phyloP scores from a whole-genome alignment of 257 asterid species.

The Rubia yunnanensis region DNA sequence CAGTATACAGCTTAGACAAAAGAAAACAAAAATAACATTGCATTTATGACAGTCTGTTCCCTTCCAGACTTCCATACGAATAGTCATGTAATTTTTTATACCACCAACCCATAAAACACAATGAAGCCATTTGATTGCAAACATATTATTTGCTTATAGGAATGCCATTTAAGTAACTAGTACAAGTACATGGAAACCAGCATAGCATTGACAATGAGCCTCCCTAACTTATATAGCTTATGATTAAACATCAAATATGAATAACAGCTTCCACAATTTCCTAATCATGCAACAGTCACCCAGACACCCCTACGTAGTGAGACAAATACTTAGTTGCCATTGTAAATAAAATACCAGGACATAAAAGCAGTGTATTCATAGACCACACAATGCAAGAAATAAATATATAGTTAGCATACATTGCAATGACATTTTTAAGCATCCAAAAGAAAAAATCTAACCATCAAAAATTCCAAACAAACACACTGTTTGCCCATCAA shows the following conservation, averaged over 20 bases:
- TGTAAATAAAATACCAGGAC: not conserved
- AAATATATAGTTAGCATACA: conserved; percentile 2
- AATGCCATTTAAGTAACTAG: not conserved
- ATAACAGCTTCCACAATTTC: not conserved
- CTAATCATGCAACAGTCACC: not conserved
- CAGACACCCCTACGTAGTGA: not conserved
- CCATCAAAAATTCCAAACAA: conserved; percentile 98
- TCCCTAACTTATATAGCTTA: not conserved
- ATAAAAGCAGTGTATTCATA: not conserved
- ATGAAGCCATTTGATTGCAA: not conserved
- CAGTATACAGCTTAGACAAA: not conserved
- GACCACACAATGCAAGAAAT: not conserved
- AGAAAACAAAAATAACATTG: not conserved
- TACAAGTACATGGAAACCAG: too few species aligned
- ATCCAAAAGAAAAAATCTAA: conserved; percentile 19
- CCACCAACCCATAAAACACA: not conserved
- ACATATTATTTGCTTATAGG: not conserved
- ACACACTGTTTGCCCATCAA: conserved; percentile 66
- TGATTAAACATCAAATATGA: not conserved
- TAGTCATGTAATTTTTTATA: not conserved
- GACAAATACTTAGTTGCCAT: not conserved
- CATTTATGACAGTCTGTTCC: too few species aligned
- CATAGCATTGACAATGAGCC: not conserved
- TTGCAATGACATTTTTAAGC: not conserved
- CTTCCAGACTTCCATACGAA: not conserved